phyloP scores from a whole-genome alignment of 176 grass and related monocot genomes.

The Rhynchospora tenuis region DNA sequence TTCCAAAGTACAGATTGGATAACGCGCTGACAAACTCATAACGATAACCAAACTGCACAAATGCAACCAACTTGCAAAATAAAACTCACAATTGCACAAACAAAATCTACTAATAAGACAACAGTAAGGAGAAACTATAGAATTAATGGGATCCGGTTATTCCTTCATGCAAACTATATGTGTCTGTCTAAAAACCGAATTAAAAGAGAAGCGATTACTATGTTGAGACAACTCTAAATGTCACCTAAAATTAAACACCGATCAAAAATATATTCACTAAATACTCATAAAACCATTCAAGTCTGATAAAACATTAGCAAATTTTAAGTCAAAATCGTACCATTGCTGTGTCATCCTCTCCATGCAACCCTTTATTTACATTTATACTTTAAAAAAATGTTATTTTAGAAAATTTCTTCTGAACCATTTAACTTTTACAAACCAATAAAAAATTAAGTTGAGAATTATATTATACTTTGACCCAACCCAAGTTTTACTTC shows the following conservation, averaged over 20 bases:
- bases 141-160: not conserved
- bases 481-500: not conserved
- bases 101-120: not conserved
- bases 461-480: not conserved
- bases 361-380: not conserved
- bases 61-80: conserved; percentile 1
- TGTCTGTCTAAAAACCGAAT: not conserved
- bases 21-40: not conserved
- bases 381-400: not conserved
- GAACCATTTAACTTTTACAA: not conserved
- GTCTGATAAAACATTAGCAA: not conserved
- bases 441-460: not conserved
- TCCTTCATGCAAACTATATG: not conserved
- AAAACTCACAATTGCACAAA: not conserved
- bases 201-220: not conserved
- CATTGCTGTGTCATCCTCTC: not conserved
- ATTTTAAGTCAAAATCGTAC: not conserved
- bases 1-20: not conserved
- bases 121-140: not conserved
- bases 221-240: not conserved
- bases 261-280: not conserved
- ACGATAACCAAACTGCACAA: not conserved
- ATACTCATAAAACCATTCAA: not conserved
- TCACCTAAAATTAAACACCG: not conserved
- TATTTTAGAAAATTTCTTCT: not conserved